Evolutionary conservation across 805 yeast genomes (phyloP).

Genomic region (Jamesozyma hellenica): DNA sequence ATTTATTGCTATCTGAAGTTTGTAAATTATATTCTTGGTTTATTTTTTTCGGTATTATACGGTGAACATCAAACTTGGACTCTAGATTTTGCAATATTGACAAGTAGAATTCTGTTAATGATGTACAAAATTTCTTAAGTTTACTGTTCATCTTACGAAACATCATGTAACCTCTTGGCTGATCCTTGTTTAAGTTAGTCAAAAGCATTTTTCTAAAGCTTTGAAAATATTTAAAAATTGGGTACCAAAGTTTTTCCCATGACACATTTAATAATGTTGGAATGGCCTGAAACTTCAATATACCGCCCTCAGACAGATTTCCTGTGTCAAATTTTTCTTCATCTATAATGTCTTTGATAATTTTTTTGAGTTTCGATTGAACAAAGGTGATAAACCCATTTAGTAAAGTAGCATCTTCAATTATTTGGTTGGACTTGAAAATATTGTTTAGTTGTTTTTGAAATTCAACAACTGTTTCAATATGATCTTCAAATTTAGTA

Average conservation of each 20-base stretch:
- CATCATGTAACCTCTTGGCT: conserved; percentile 37
- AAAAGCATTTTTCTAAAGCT: conserved; percentile 20
- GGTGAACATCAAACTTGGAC: conserved; percentile 6
- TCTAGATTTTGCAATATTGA: conserved; percentile 26
- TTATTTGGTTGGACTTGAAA: conserved; percentile 17
- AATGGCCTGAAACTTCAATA: conserved; percentile 8
- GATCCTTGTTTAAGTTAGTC: conserved; percentile 9
- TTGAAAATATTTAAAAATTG: conserved; percentile 50
- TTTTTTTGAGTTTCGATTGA: conserved; percentile 20
- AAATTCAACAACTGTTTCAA: conserved; percentile 14
- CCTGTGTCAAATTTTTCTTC: conserved; percentile 14
- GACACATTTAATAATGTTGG: conserved; percentile 36
- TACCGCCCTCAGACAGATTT: neutral
- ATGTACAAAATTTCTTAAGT: conserved; percentile 40
- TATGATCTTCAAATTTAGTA: conserved; percentile 3
- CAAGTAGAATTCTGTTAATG: conserved; percentile 39
- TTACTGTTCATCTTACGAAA: conserved; percentile 45
- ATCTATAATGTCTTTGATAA: conserved; percentile 6
- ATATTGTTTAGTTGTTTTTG: conserved; percentile 18
- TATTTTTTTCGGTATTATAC: conserved; percentile 9
- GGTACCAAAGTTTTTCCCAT: conserved; percentile 58
- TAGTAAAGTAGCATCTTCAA: conserved; percentile 22
- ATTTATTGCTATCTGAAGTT: neutral
- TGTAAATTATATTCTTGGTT: conserved; percentile 6
- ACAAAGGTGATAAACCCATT: conserved; percentile 22